Percentiles rank a stretch among this genome's conserved stretches.
Evolutionary conservation across 176 grass and related monocot genomes (phyloP).

Genomic region (Phoenix roebelenii): DNA sequence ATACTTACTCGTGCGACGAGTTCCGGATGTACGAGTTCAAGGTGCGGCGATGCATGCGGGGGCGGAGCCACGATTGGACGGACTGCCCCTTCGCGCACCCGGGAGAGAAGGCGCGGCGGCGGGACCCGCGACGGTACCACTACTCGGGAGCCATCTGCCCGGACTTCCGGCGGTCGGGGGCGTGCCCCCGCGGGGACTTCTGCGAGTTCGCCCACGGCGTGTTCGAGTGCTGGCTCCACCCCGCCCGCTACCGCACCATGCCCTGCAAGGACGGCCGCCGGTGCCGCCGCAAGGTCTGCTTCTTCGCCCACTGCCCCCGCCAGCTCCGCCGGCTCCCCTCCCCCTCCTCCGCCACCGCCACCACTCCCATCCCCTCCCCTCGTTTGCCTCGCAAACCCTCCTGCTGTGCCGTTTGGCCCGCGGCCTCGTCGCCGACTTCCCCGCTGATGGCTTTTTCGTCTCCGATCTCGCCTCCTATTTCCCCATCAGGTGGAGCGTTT

Average conservation of each 20-base stretch:
- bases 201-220: constrained; percentile 5
- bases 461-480: not conserved
- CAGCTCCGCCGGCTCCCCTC: not conserved
- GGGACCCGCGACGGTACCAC: constrained; percentile 3
- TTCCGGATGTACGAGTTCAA: constrained; percentile 84
- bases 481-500: not conserved
- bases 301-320: not conserved
- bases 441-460: not conserved
- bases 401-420: not conserved
- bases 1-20: constrained; percentile 19
- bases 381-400: not conserved
- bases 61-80: constrained; percentile 60
- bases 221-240: constrained; percentile 11
- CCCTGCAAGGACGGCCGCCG: constrained; percentile 5
- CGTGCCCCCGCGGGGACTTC: constrained; percentile 1
- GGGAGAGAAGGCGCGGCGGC: constrained; percentile 39
- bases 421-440: not conserved
- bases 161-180: not conserved
- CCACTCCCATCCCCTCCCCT: not conserved
- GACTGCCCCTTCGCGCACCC: constrained; percentile 65
- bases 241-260: constrained; percentile 2
- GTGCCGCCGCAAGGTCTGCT: constrained; percentile 2
- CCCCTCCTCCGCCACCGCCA: not conserved
- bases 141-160: constrained; percentile 2
- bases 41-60: constrained; percentile 41